Evolutionary conservation across 768 basidiomycete genomes (phyloP).

Genomic region (Leccinum rimulosum): DNA sequence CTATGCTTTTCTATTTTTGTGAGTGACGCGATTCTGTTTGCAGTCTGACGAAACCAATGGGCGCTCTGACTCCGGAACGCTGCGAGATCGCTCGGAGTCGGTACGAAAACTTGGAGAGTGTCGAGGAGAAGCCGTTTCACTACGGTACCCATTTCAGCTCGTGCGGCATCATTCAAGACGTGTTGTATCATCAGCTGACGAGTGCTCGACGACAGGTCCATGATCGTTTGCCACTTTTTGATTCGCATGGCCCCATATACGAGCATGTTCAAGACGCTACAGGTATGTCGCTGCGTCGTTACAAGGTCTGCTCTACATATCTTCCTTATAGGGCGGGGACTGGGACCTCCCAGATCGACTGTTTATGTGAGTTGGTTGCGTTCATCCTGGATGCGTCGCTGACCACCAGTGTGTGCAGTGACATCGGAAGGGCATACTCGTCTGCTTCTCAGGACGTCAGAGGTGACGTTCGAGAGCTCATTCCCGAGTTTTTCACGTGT

Average conservation of each 20-base stretch:
- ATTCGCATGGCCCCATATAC: constrained; percentile 90
- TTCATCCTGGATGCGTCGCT: neutral
- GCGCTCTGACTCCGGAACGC: constrained; percentile 74
- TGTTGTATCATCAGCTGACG: constrained; percentile 2
- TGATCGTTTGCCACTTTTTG: constrained; percentile 95
- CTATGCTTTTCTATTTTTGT: neutral
- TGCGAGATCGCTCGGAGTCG: constrained; percentile 73
- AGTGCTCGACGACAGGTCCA: constrained; percentile 44
- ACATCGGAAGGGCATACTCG: constrained; percentile 75
- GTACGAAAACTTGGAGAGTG: constrained; percentile 71
- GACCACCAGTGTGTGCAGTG: constrained; percentile 39
- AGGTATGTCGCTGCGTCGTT: constrained; percentile 35
- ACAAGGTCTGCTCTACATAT: neutral
- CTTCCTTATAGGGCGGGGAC: constrained; percentile 69
- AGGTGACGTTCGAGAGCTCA: constrained; percentile 91
- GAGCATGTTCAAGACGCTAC: constrained; percentile 90
- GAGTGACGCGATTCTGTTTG: neutral
- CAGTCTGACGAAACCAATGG: constrained; percentile 90
- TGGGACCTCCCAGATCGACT: constrained; percentile 92
- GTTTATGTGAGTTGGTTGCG: constrained; percentile 53
- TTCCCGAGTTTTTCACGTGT: constrained; percentile 84
- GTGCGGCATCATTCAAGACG: constrained; percentile 3
- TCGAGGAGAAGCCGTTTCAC: constrained; percentile 86
- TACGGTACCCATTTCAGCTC: constrained; percentile 96
- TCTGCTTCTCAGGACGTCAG: constrained; percentile 84